Conservation (phyloP, 1,139 yeast species). For the Kodamaea fungicola region DNA sequence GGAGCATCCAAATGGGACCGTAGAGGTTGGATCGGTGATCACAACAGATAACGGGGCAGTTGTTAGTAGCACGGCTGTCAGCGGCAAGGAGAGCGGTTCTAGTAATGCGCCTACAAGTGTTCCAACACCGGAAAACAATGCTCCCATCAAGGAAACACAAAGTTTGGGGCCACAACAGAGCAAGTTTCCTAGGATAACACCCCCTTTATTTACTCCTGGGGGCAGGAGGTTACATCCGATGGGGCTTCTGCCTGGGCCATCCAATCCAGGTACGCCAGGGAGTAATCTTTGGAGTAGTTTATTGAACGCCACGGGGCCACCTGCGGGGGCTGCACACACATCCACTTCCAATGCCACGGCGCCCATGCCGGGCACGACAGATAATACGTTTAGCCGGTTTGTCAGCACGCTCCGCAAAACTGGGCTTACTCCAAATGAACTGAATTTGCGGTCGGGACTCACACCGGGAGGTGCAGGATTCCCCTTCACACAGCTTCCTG, state of each 20-base stretch:
- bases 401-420: slow-evolving; percentile 41
- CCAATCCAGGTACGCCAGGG: slow-evolving; percentile 50
- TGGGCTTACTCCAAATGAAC: slow-evolving; percentile 70
- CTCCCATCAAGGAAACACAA: slow-evolving; percentile 17
- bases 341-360: slow-evolving; percentile 1
- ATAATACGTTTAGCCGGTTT: slow-evolving; percentile 23
- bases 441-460: slow-evolving; percentile 60
- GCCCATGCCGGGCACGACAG: slow-evolving; percentile 3
- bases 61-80: not conserved
- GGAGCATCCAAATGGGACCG: slow-evolving; percentile 14
- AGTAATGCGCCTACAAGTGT: not conserved
- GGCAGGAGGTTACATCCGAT: slow-evolving; percentile 60
- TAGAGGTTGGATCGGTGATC: not conserved
- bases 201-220: slow-evolving; percentile 59
- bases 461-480: slow-evolving; percentile 46
- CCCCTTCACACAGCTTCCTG: slow-evolving; percentile 32
- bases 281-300: slow-evolving; percentile 47
- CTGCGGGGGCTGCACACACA: slow-evolving; percentile 3
- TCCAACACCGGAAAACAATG: not conserved
- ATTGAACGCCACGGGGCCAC: slow-evolving; percentile 30
- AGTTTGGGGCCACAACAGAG: slow-evolving; percentile 24
- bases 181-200: slow-evolving; percentile 46
- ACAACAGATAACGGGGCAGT: slow-evolving; percentile 1
- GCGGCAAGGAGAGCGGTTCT: not conserved
- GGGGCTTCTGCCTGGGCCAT: slow-evolving; percentile 39